Conservation (phyloP, 225 moss, liverwort and hornwort species). For the Bryum argenteum region DNA sequence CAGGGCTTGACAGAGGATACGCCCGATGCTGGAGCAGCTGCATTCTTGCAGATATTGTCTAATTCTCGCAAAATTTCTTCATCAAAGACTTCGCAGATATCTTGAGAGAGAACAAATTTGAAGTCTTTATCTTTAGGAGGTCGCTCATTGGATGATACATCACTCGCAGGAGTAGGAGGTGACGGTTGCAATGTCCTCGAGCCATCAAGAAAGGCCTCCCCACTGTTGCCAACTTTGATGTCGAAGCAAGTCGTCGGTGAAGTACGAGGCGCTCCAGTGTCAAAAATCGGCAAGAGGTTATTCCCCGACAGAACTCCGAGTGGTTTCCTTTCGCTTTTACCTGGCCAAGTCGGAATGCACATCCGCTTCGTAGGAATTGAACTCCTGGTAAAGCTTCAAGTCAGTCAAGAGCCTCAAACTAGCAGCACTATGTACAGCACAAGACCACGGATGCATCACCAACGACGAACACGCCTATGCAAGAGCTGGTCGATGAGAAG, state of each 20-base stretch:
- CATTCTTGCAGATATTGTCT: conserved; percentile 53
- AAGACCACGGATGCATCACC: too few relatives aligned
- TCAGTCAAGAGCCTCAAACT: too few relatives aligned
- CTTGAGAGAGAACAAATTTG: conserved; percentile 35
- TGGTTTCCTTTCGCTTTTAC: too few relatives aligned
- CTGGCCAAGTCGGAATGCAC: too few relatives aligned
- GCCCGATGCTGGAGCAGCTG: conserved; percentile 24
- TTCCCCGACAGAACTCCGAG: too few relatives aligned
- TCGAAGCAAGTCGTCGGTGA: conserved; percentile 7
- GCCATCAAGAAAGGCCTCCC: conserved; percentile 11
- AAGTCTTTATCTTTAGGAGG: conserved; percentile 13
- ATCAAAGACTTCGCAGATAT: conserved; percentile 70
- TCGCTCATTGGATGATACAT: conserved; percentile 13
- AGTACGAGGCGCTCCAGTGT: too few relatives aligned
- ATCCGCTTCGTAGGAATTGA: too few relatives aligned
- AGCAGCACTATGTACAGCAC: too few relatives aligned
- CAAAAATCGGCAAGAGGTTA: too few relatives aligned
- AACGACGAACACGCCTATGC: too few relatives aligned
- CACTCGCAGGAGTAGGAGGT: conserved; percentile 23
- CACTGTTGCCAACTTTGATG: conserved; percentile 1
- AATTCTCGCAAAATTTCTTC: conserved; percentile 62
- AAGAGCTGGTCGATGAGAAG: too few relatives aligned
- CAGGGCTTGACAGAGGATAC: conserved; percentile 27
- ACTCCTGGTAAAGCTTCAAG: too few relatives aligned
- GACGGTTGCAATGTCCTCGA: conserved; percentile 31